A percentile compares a stretch with the other conserved stretches of the same genome.
Evolutionary conservation across 2,329 filamentous ascomycete species (phyloP).

Genomic region (Neonectria punicea): DNA sequence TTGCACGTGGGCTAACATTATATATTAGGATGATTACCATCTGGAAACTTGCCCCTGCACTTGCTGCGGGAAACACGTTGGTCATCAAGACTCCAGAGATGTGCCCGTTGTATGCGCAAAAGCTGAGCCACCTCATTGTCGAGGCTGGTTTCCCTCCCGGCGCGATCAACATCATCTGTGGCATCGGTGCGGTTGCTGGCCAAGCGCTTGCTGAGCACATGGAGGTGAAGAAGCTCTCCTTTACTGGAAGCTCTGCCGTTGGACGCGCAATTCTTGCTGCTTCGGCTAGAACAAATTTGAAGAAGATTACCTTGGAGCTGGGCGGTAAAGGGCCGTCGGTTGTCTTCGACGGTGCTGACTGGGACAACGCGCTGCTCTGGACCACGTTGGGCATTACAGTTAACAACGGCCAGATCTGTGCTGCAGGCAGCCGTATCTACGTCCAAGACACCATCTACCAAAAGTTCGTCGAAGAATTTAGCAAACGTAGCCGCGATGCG

Average conservation of each 20-base stretch:
- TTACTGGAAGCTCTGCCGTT: conserved; percentile 76
- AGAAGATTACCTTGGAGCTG: conserved; percentile 68
- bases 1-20: background rate
- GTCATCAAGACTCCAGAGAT: conserved; percentile 72
- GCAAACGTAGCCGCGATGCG: conserved; percentile 62
- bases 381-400: conserved; percentile 54
- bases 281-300: conserved; percentile 65
- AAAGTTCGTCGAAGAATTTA: conserved; percentile 69
- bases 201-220: conserved; percentile 72
- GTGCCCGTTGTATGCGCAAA: conserved; percentile 68
- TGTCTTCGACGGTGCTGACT: conserved; percentile 68
- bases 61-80: conserved; percentile 70
- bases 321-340: conserved; percentile 70
- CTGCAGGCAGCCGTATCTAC: conserved; percentile 67
- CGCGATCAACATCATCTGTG: conserved; percentile 78
- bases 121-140: conserved; percentile 71
- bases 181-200: conserved; percentile 72
- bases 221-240: conserved; percentile 77
- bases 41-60: conserved; percentile 72
- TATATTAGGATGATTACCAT: conserved; percentile 28
- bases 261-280: conserved; percentile 75
- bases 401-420: conserved; percentile 69
- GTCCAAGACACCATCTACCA: conserved; percentile 67
- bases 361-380: conserved; percentile 69
- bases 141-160: conserved; percentile 80